Conservation (phyloP, 202 grass and related monocot species). For the Schoenoplectus triqueter region DNA sequence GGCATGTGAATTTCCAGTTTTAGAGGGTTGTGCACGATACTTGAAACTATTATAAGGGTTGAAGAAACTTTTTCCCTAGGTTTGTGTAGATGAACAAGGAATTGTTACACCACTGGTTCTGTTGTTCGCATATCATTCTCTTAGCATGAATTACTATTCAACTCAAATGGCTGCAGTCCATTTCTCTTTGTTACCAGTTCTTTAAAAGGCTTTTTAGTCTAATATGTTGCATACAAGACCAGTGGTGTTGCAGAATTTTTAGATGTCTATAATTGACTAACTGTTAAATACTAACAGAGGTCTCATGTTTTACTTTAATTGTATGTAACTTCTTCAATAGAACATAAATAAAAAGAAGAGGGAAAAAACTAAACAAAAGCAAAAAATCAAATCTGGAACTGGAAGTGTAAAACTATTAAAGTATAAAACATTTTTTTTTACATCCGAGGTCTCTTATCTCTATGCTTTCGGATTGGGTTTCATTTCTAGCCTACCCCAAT, state of each 20-base stretch:
- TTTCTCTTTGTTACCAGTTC: not conserved
- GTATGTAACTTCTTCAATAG: too few relatives aligned
- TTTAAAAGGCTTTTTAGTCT: not conserved
- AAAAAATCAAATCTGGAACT: too few relatives aligned
- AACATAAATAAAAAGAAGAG: too few relatives aligned
- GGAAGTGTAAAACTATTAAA: too few relatives aligned
- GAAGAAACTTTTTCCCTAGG: not conserved
- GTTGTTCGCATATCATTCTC: not conserved
- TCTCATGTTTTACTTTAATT: not conserved
- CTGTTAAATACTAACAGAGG: not conserved
- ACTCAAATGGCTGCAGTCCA: not conserved
- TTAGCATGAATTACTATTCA: not conserved
- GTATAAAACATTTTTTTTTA: too few relatives aligned
- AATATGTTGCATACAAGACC: not conserved
- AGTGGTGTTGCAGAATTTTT: not conserved
- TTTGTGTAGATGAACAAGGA: not conserved
- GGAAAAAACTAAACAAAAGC: too few relatives aligned
- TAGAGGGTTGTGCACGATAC: not conserved
- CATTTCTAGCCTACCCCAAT: too few relatives aligned
- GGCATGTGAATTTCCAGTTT: not conserved
- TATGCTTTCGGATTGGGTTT: too few relatives aligned
- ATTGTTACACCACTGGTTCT: too few relatives aligned
- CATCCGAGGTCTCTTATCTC: too few relatives aligned
- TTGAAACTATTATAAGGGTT: not conserved
- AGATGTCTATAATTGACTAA: not conserved